Evolutionary conservation across 2,329 filamentous ascomycete genomes (phyloP), one percentile per base, ranked within the genome.

Genomic region (Epichloe festucae): DNA sequence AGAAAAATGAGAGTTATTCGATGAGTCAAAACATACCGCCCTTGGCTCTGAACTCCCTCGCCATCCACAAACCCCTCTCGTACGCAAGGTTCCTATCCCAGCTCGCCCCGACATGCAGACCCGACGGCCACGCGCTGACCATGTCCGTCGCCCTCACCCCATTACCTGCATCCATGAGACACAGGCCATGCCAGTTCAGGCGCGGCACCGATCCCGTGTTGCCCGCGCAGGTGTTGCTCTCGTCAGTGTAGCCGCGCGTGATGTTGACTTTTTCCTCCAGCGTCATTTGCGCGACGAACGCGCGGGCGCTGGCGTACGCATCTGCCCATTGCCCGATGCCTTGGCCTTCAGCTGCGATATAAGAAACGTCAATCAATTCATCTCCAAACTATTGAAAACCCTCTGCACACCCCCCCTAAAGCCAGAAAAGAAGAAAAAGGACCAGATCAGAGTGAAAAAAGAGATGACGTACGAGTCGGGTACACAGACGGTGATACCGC

Each of bases 211-310:
- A 67, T 3, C 73, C 73, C 0, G 72, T 73, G 50, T 70, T 74
- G 1, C 73, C 73, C 1, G 71, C 69, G 51, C 73, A 76, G n/a
- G 66, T 62, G 53, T 73, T 75, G 71, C 69, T 67, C 3, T 65
- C 80, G 58, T 48, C 40, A 35, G 77, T 74, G 46, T 82, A 76
- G 41, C 72, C 72, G n/a, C 68, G 63, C 1, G 73, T 75, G 5
- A 74, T 62, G 53, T 76, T 75, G 36, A 67, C 79, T 60, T 82
- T 85, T 60, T 86, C 82, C 12, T 82, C 81, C 2, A 85, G 63
- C 0, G 81, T 85, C 76, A 86, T 78, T 49, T 77, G 73, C 31
- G 67, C 66, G 10, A 85, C 81, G 2, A 86, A 65, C 1, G 66
- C 62, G 36, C 73, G 69, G 2, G 82, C 82, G 55, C 75, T 78